phyloP scores from a whole-genome alignment of 768 basidiomycete genomes.

The Podaxis carcinomalis region DNA sequence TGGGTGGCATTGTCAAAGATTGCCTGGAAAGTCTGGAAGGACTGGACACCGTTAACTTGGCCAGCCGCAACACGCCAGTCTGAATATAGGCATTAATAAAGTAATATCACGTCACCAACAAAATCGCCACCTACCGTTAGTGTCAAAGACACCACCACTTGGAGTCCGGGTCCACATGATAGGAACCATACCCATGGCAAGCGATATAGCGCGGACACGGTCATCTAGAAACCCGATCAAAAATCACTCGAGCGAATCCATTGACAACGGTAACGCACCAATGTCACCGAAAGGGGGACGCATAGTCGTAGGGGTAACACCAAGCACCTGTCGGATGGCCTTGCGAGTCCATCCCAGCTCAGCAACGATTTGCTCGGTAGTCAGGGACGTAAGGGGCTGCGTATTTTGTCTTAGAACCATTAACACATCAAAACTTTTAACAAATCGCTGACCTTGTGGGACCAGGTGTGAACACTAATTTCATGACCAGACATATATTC shows the following conservation, averaged over 20 bases:
- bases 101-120: background rate
- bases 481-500: conserved; percentile 81
- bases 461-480: conserved; percentile 89
- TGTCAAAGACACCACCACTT: conserved; percentile 56
- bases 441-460: conserved; percentile 54
- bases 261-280: conserved; percentile 29
- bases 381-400: conserved; percentile 62
- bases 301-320: conserved; percentile 76
- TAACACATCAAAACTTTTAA: background rate
- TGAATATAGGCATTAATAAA: conserved; percentile 16
- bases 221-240: conserved; percentile 47
- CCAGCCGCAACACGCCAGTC: conserved; percentile 91
- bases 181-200: conserved; percentile 89
- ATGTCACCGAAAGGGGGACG: conserved; percentile 84
- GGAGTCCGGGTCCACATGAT: conserved; percentile 84
- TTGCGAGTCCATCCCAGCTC: conserved; percentile 92
- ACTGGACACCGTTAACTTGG: conserved; percentile 43
- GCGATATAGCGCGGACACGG: conserved; percentile 84
- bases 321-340: conserved; percentile 71
- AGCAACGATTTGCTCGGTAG: conserved; percentile 83
- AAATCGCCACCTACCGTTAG: conserved; percentile 49
- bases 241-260: background rate
- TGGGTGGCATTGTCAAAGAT: conserved; percentile 69
- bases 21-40: conserved; percentile 54
- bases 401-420: background rate